Percentiles rank a stretch among this genome's conserved stretches.
Conservation (phyloP, 768 basidiomycete genomes). For the Suillus placidus region DNA sequence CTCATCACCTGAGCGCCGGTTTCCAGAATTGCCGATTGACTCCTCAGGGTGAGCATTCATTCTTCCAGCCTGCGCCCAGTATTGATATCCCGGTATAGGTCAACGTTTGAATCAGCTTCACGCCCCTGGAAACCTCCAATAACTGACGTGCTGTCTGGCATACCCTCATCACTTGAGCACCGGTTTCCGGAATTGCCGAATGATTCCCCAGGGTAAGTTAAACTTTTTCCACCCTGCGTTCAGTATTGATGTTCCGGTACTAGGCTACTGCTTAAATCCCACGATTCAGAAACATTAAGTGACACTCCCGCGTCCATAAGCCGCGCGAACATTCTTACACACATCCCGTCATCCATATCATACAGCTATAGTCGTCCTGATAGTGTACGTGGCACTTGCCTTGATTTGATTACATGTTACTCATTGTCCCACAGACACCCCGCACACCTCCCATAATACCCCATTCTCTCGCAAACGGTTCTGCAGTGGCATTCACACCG, state of each 20-base stretch:
- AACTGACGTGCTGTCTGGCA: constrained; percentile 24
- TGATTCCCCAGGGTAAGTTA: constrained; percentile 24
- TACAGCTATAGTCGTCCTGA: constrained; percentile 51
- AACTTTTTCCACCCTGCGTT: background rate
- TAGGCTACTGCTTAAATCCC: constrained; percentile 21
- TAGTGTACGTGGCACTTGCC: constrained; percentile 41
- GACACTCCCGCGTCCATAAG: constrained; percentile 20
- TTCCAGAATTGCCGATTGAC: constrained; percentile 16
- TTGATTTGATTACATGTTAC: constrained; percentile 2
- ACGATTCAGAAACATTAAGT: constrained; percentile 15
- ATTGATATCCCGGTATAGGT: constrained; percentile 9
- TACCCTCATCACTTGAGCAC: constrained; percentile 11
- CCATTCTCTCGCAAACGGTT: constrained; percentile 42
- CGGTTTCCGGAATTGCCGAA: constrained; percentile 19
- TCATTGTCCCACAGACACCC: constrained; percentile 34
- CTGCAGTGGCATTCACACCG: constrained; percentile 33
- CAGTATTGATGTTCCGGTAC: constrained; percentile 8
- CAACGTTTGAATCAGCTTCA: constrained; percentile 16
- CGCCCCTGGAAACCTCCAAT: constrained; percentile 17
- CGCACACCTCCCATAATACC: constrained; percentile 37
- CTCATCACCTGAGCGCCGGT: constrained; percentile 13
- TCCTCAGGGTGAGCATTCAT: constrained; percentile 22
- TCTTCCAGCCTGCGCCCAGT: background rate
- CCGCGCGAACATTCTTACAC: constrained; percentile 46
- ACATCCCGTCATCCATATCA: constrained; percentile 45